Evolutionary conservation across 2,329 filamentous ascomycete genomes (phyloP), one percentile per base, ranked within the genome.

Genomic region (Ophiostoma piceae): DNA sequence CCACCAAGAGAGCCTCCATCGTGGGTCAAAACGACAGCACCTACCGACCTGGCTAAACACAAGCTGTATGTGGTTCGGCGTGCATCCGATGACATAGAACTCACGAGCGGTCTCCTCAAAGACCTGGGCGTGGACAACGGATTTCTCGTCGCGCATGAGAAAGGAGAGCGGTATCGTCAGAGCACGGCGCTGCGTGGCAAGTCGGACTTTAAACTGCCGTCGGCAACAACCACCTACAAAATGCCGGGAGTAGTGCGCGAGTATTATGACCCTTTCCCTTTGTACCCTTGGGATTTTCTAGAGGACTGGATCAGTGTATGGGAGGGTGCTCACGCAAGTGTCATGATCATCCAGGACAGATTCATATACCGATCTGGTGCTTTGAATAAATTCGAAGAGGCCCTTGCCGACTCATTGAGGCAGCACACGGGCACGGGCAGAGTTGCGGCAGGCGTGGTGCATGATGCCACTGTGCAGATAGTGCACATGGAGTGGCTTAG

Each of bases 401-500:
- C 72, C 3, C 70, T 80, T 0, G 66, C 71, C 16, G 74, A 75
- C 26, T 69, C 67, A 6, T 29, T 79, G 11, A 47, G 7, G 11
- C 3, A 26, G 29, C 14, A 11, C 35, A 3, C 41, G 22, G n/a
- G 37, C 5, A 4, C 35, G 7, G n/a, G 29, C 5, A 4, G 19
- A 5, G 11, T 65, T 14, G 62, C 62, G 35, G 16, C 32, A 19
- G 43, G 67, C 67, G 73, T 3, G 72, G 75, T 66, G 22, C 39
- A 29, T n/a, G 19, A 2, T 5, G 22, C 29, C 3, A 22, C 47
- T 22, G 65, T 37, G 26, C 65, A 43, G 26, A 66, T 73, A 7
- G 75, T 74, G 1, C 74, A 76, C 67, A 73, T 75, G 62, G 76
- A 77, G 67, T 82, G 80, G 80, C 72, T 75, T 7, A 77, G 78